Evolutionary conservation across 2,329 filamentous ascomycete species (phyloP).

Genomic region (Phialemonium atrogriseum): DNA sequence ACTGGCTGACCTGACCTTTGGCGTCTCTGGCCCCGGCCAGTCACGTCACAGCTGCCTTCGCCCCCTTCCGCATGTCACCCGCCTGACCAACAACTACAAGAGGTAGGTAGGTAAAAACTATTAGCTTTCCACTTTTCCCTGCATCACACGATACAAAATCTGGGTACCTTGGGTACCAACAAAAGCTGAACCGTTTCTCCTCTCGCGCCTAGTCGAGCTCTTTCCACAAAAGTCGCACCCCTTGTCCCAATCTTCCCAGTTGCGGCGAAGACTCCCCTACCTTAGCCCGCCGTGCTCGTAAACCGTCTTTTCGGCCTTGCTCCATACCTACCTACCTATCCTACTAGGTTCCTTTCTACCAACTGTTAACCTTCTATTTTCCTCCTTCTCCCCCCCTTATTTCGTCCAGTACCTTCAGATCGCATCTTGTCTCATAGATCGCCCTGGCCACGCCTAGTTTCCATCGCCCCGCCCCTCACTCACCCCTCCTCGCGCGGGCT

Average conservation of each 20-base stretch:
- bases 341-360: background rate
- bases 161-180: conserved; percentile 10
- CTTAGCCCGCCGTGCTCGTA: too few relatives aligned
- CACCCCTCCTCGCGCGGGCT: background rate
- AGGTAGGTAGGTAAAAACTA: too few relatives aligned
- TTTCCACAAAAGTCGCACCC: too few relatives aligned
- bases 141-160: conserved; percentile 15
- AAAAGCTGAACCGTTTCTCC: conserved; percentile 7
- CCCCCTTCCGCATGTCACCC: too few relatives aligned
- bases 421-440: background rate
- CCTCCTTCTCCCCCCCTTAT: background rate
- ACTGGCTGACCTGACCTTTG: too few relatives aligned
- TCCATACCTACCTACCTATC: background rate
- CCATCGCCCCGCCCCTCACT: background rate
- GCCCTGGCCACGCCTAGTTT: background rate
- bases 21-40: too few relatives aligned
- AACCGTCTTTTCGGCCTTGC: too few relatives aligned
- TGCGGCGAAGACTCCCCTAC: too few relatives aligned
- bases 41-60: too few relatives aligned
- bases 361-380: background rate
- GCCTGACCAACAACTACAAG: too few relatives aligned
- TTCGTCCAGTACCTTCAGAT: background rate
- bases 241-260: too few relatives aligned
- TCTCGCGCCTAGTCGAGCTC: conserved; percentile 1
- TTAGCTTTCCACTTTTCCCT: conserved; percentile 10